A percentile compares a stretch with the other conserved stretches of the same genome.
Conservation (phyloP, 805 yeast genomes). For the Starmerella ratchasimensis region DNA sequence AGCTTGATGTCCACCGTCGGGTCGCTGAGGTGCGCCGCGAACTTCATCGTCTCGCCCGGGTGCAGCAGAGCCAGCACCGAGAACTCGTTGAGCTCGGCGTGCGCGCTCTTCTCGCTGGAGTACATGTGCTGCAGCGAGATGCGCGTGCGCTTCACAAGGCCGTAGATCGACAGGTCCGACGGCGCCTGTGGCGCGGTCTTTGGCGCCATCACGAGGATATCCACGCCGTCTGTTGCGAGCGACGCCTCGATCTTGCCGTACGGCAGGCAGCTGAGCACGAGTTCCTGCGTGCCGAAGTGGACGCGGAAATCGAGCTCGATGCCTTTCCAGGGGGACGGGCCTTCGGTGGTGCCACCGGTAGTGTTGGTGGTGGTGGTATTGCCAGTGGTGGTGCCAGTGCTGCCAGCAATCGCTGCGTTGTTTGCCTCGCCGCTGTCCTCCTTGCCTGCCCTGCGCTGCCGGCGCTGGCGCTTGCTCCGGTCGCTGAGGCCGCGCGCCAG, state of each 20-base stretch:
- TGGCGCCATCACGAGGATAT: conserved; percentile 36
- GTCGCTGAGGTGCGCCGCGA: conserved; percentile 38
- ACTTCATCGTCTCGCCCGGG: conserved; percentile 12
- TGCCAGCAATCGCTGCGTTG: background rate
- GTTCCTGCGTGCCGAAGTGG: conserved; percentile 54
- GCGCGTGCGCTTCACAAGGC: conserved; percentile 41
- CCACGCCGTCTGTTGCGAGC: conserved; percentile 58
- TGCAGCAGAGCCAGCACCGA: conserved; percentile 5
- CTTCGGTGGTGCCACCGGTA: no score
- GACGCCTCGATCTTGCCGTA: conserved; percentile 84
- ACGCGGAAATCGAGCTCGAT: conserved; percentile 24
- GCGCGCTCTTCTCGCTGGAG: conserved; percentile 76
- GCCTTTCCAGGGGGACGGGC: background rate
- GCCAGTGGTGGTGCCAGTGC: background rate
- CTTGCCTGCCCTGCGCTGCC: no score
- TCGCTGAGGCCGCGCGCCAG: conserved; percentile 40
- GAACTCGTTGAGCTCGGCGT: conserved; percentile 6
- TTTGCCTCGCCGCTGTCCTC: background rate
- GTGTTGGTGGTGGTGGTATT: background rate
- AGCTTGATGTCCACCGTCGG: conserved; percentile 50
- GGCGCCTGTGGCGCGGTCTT: background rate
- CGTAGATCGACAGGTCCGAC: conserved; percentile 26
- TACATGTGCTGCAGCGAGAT: conserved; percentile 80
- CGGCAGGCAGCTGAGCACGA: conserved; percentile 82
- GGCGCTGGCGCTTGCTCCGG: no score